Percentiles rank a stretch among this genome's conserved stretches.
These are phyloP conservation scores for Pelargonium australe DNA, from an alignment of 441 rosid genomes.

Conservation along the genomic window DNA sequence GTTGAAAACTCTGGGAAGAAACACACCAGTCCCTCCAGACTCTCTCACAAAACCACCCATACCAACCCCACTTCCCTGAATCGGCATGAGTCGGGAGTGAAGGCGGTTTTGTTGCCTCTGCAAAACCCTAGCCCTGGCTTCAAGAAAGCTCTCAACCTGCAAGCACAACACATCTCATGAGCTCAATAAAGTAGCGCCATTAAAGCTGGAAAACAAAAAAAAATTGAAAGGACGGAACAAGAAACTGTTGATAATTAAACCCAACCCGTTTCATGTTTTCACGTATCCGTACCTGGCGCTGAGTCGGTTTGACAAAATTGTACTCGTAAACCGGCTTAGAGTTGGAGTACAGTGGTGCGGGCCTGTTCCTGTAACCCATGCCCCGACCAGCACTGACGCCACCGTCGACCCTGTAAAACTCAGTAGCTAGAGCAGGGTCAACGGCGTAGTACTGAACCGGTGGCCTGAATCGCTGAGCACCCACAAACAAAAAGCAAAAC, in stretches of 20 bases:
- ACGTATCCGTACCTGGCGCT: constrained; percentile 17
- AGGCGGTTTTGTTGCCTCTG: constrained; percentile 25
- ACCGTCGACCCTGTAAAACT: background rate
- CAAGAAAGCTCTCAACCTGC: constrained; percentile 27
- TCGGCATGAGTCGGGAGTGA: constrained; percentile 23
- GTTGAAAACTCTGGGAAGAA: constrained; percentile 35
- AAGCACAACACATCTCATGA: background rate
- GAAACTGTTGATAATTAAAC: background rate
- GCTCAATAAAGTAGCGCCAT: background rate
- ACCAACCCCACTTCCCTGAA: constrained; percentile 21
- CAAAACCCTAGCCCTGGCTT: constrained; percentile 24
- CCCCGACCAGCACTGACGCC: constrained; percentile 4
- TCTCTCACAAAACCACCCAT: constrained; percentile 25
- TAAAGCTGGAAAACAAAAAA: constrained; percentile 23
- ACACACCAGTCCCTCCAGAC: constrained; percentile 47
- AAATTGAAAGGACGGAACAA: constrained; percentile 15
- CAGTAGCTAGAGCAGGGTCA: constrained; percentile 7
- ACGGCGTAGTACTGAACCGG: constrained; percentile 10
- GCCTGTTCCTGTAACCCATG: constrained; percentile 8
- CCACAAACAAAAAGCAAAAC: background rate
- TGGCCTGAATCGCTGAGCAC: constrained; percentile 17
- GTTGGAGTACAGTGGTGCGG: constrained; percentile 10
- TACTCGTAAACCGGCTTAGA: constrained; percentile 18
- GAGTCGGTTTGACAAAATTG: constrained; percentile 20
- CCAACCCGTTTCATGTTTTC: constrained; percentile 9